These are phyloP conservation scores for Ligustrum vulgare DNA, from an alignment of 257 asterid genomes.

Conservation along the genomic window DNA sequence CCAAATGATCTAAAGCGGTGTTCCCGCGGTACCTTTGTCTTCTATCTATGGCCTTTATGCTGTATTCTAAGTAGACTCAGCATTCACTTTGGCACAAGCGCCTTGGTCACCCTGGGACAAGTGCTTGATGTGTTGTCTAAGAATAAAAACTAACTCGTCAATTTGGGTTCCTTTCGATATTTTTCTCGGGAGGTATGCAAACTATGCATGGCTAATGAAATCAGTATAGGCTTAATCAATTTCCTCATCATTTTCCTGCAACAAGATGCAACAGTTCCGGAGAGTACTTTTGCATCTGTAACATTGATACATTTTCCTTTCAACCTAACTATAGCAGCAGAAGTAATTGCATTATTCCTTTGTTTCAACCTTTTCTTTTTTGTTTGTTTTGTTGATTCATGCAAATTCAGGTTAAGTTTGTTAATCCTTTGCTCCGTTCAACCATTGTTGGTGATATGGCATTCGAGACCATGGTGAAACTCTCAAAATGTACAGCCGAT, in stretches of 20 bases:
- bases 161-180: too few species aligned
- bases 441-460: slow-evolving; percentile 88
- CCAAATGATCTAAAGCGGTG: background rate
- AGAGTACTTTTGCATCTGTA: background rate
- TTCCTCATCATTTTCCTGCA: too few species aligned
- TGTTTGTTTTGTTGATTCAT: background rate
- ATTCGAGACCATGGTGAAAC: slow-evolving; percentile 80
- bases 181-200: too few species aligned
- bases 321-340: background rate
- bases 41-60: too few species aligned
- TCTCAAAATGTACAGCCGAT: slow-evolving; percentile 74
- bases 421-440: slow-evolving; percentile 72
- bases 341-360: background rate
- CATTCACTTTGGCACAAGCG: too few species aligned
- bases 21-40: background rate
- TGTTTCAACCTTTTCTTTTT: background rate
- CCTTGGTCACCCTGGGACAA: too few species aligned
- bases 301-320: background rate
- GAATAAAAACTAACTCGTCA: too few species aligned
- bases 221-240: too few species aligned
- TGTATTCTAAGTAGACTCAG: too few species aligned
- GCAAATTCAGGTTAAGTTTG: slow-evolving; percentile 62
- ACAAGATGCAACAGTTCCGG: background rate
- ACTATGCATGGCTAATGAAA: too few species aligned
- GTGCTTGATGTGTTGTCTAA: too few species aligned